Evolutionary conservation across 2,329 filamentous ascomycete species (phyloP).

Genomic region (Triangularia verruculosa): DNA sequence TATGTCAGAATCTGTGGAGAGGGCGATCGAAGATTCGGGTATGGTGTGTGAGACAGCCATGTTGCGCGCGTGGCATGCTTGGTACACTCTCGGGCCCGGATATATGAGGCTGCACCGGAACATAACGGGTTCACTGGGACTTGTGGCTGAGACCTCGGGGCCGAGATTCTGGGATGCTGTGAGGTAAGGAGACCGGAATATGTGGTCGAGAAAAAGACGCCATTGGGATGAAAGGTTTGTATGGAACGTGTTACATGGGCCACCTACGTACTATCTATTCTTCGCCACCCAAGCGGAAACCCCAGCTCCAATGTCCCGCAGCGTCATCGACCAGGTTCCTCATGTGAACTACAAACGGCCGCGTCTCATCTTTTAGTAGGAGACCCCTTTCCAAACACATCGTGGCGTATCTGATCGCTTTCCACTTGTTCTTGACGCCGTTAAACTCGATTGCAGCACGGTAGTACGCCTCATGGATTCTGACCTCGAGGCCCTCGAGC

Average conservation of each 20-base stretch:
- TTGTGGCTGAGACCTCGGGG: background rate
- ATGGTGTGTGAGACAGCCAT: no score
- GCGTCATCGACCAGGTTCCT: conserved; percentile 18
- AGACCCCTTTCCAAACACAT: conserved; percentile 26
- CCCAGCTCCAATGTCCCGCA: conserved; percentile 27
- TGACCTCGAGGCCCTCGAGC: conserved; percentile 34
- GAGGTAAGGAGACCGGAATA: background rate
- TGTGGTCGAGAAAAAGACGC: no score
- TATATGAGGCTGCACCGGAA: background rate
- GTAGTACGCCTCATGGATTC: conserved; percentile 37
- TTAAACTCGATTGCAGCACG: conserved; percentile 41
- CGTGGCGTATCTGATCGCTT: conserved; percentile 34
- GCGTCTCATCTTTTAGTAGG: conserved; percentile 21
- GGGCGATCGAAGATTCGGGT: background rate
- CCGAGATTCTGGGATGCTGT: background rate
- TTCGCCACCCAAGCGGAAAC: conserved; percentile 17
- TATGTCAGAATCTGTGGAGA: background rate
- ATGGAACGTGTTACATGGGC: no score
- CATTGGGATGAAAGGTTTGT: no score
- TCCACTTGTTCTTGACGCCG: conserved; percentile 33
- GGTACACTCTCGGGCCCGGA: background rate
- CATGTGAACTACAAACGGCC: conserved; percentile 25
- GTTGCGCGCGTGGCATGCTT: background rate
- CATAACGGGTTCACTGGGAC: background rate
- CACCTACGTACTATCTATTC: background rate